Conservation (phyloP, 441 rosid genomes). For the Populus hybrid region DNA sequence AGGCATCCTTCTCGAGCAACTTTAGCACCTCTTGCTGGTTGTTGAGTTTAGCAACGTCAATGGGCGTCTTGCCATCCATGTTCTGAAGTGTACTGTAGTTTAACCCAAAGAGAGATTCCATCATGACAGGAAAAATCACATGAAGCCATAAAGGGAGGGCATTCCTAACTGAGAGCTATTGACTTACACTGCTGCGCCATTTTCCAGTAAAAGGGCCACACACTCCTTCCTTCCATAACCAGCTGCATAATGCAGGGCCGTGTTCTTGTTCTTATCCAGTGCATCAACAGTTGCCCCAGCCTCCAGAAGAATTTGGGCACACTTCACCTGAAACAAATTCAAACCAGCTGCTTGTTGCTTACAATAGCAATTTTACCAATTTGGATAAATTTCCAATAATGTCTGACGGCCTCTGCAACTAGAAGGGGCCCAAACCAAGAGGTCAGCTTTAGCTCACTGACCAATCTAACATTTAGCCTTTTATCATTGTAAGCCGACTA, state of each 20-base stretch:
- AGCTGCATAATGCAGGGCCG: conserved; percentile 96
- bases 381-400: background rate
- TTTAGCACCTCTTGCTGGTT: conserved; percentile 87
- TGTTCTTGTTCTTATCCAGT: conserved; percentile 90
- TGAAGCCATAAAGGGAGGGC: background rate
- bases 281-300: conserved; percentile 89
- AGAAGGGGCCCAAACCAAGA: conserved; percentile 4
- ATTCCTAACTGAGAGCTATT: background rate
- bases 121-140: background rate
- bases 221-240: conserved; percentile 98
- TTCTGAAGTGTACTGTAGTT: conserved; percentile 78
- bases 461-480: background rate
- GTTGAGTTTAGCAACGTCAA: conserved; percentile 98
- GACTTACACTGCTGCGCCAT: conserved; percentile 98
- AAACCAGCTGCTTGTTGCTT: conserved; percentile 16
- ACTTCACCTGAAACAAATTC: conserved; percentile 54
- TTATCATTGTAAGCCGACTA: background rate
- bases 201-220: conserved; percentile 81
- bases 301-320: conserved; percentile 86
- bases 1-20: conserved; percentile 92
- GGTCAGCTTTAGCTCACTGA: background rate
- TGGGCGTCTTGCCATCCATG: conserved; percentile 91
- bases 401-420: no score
- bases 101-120: background rate
- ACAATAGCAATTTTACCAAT: background rate